Evolutionary conservation across 2,329 filamentous ascomycete genomes (phyloP), one percentile per base, ranked within the genome.

Genomic region (Xylariaceae sp.): DNA sequence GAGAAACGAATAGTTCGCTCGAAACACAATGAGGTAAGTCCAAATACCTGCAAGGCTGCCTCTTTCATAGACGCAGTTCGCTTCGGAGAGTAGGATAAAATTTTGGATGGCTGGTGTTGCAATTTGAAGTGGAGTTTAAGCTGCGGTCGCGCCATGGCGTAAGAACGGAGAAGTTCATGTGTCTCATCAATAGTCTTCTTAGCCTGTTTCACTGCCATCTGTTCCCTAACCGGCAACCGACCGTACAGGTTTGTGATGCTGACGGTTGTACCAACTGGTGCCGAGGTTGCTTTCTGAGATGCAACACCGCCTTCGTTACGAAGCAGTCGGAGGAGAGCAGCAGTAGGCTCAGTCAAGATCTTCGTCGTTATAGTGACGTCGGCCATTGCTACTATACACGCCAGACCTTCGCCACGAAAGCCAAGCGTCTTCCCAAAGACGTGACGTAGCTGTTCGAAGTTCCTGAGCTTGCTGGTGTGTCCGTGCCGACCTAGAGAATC

Each of bases 331-430:
- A 83, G 64, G 7, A 64, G 62, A 3, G 71, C 71, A 1, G 82
- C 87, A 6, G 86, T 74, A 1, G 75, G 65, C 53, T 90, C 85
- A 2, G 75, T 74, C 31, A 78, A 71, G 2, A 81, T 81, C 53
- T 81, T 79, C 3, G 87, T 90, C 12, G 75, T 86, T 44, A 90
- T 70, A 7, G 68, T 71, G 39, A 90, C 68, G 3, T 75, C 72
- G 35, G 81, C 82, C 49, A 89, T 63, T 39, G 78, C 74, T 51
- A 81, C 84, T 51, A 77, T 75, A 64, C 81, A 83, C 36, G 86
- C 85, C 52, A 92, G 70, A 14, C 87, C 87, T 61, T 89, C 81
- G 17, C 88, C 88, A 33, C 88, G 80, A 61, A 91, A 92, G 2
- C 88, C 88, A n/a, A 91, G 75, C 31, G 77, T 84, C 39, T 70